Conservation (phyloP, 495 filamentous ascomycete genomes). For the Annulohypoxylon nitens region DNA sequence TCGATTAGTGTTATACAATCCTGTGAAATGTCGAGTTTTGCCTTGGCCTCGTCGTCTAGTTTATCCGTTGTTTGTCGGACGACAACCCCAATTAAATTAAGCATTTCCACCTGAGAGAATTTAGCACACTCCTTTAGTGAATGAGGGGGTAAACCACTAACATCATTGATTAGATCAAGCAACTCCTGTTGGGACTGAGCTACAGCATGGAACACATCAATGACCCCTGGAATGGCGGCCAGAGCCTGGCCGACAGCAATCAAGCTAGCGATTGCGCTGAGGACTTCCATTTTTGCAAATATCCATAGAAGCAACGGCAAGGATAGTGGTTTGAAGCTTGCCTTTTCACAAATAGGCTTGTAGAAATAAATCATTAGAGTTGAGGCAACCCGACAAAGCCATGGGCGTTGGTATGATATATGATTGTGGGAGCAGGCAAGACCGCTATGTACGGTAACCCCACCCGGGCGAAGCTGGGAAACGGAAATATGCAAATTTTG, state of each 20-base stretch:
- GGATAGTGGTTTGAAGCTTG: background rate
- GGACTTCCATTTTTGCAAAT: constrained; percentile 29
- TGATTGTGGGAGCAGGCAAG: background rate
- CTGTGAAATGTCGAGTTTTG: background rate
- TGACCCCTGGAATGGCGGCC: constrained; percentile 35
- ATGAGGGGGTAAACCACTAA: background rate
- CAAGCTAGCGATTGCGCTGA: constrained; percentile 38
- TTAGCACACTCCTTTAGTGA: background rate
- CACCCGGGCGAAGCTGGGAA: background rate
- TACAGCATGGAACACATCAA: no score
- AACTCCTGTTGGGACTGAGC: constrained; percentile 29
- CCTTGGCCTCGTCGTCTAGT: background rate
- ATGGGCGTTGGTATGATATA: background rate
- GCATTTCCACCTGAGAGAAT: constrained; percentile 3
- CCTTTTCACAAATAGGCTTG: background rate
- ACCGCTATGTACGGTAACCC: constrained; percentile 2
- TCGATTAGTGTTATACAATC: background rate
- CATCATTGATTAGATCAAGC: constrained; percentile 22
- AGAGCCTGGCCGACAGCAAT: constrained; percentile 45
- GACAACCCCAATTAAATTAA: constrained; percentile 1
- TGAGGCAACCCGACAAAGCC: background rate
- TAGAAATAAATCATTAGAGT: background rate
- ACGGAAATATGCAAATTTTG: constrained; percentile 23
- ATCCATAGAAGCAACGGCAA: background rate
- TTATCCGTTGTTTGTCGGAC: constrained; percentile 13